phyloP scores from a whole-genome alignment of 805 yeast species.

The Lachancea fermentati region DNA sequence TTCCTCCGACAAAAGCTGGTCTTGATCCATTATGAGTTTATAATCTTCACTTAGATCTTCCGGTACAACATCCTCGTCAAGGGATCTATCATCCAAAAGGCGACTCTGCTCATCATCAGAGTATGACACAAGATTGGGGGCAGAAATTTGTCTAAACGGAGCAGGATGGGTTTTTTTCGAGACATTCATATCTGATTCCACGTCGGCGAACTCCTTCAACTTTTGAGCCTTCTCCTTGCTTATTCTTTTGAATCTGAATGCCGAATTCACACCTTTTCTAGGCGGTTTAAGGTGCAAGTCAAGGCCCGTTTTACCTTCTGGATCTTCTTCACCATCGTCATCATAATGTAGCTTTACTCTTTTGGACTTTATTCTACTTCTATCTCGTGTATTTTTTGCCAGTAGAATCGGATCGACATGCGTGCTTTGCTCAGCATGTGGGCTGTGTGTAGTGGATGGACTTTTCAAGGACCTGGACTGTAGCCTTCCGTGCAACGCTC shows the following conservation, averaged over 20 bases:
- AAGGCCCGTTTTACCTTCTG: neutral
- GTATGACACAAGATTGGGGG: neutral
- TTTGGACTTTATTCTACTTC: too few species aligned
- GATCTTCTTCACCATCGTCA: neutral
- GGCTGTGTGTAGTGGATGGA: neutral
- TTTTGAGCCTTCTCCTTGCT: slow-evolving; percentile 18
- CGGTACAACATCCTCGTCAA: neutral
- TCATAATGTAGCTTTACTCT: too few species aligned
- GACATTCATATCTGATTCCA: neutral
- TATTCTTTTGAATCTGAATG: slow-evolving; percentile 18
- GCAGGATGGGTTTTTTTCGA: neutral
- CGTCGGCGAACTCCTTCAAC: slow-evolving; percentile 17
- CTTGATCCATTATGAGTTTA: neutral
- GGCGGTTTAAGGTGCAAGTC: slow-evolving; percentile 1
- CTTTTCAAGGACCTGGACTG: neutral
- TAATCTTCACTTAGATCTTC: neutral
- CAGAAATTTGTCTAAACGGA: neutral
- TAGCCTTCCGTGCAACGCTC: slow-evolving; percentile 4
- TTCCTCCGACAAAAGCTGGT: slow-evolving; percentile 16
- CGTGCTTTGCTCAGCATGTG: too few species aligned
- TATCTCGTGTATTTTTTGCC: too few species aligned
- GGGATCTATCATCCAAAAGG: neutral
- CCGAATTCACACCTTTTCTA: neutral
- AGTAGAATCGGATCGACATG: too few species aligned
- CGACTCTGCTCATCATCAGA: neutral